Evolutionary conservation across 1,284 basidiomycete species (phyloP), one percentile per base, ranked within the genome.

Genomic region (Inonotus hispidus): DNA sequence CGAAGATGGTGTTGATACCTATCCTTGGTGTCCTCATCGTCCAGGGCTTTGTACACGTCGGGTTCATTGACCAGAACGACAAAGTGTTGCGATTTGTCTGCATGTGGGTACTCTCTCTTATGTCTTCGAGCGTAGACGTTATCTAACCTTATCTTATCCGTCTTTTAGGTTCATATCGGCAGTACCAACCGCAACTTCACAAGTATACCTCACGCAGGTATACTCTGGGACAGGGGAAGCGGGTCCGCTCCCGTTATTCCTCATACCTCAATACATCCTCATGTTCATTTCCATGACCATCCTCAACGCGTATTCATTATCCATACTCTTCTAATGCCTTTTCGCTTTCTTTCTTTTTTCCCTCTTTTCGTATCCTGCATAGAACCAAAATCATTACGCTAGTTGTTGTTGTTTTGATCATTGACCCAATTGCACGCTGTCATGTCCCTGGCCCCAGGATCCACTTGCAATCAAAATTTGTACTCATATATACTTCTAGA

Each of bases 1-100:
- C 75, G 21, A 90, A 87, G 71, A 80, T 91, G 76, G 67, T 92
- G 1, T 56, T 93, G 7, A 76, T 83, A 62, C 91, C 92, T 0
- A 70, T 92, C 0, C 69, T 93, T 11, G 89, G 90, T 0, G 82
- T 91, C 46, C 71, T 82, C n/a, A 80, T 91, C 3, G 82, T 80
- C 32, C 73, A 82, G 59, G 82, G 79, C 3, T 71, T 90, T 35
- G 77, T 79, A 11, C 70, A 71, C 1, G 73, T 66, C 0, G 80
- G 81, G 1, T 56, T 90, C 10, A 82, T 90, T 35, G 69, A 77
- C 14, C 66, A 66, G 53, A 74, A 83, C 0, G 82, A 90, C 66
- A 84, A 83, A 58, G 83, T 89, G 0, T 68, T 90, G 39, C 77
- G 79, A 63, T 88, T 90, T 60, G 83, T 88, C 14, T 86, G 84